phyloP scores from a whole-genome alignment of 2,329 filamentous ascomycete genomes.

The Fusarium verrucosum region DNA sequence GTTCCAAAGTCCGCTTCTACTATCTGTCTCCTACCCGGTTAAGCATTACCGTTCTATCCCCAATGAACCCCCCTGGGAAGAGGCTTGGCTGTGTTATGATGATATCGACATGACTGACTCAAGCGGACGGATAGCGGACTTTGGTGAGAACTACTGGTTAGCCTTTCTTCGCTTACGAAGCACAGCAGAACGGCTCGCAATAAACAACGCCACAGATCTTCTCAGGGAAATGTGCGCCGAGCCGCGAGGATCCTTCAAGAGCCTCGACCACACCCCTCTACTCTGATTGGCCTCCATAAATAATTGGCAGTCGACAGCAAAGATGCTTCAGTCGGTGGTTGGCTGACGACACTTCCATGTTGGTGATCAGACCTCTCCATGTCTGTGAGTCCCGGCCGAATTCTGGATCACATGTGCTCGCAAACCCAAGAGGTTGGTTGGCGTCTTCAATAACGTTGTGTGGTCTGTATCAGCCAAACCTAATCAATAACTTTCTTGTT shows the following conservation, averaged over 20 bases:
- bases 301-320: slow-evolving; percentile 19
- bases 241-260: background rate
- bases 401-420: background rate
- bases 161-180: background rate
- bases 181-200: background rate
- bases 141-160: background rate
- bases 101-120: slow-evolving; percentile 31
- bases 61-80: background rate
- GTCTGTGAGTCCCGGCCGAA: background rate
- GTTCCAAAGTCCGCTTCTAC: background rate
- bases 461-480: background rate
- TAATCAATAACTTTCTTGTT: background rate
- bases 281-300: slow-evolving; percentile 4
- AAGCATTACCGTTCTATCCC: slow-evolving; percentile 10
- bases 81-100: slow-evolving; percentile 1
- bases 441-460: background rate
- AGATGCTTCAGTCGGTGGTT: background rate
- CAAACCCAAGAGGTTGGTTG: background rate
- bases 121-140: slow-evolving; percentile 19
- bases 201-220: slow-evolving; percentile 27
- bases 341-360: background rate
- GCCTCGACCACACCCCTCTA: slow-evolving; percentile 8
- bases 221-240: background rate
- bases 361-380: slow-evolving; percentile 25
- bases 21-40: slow-evolving; percentile 1